A percentile compares a stretch with the other conserved stretches of the same genome.
These are phyloP conservation scores for Annulohypoxylon stygium DNA, from an alignment of 495 filamentous ascomycete genomes.

Conservation along the genomic window DNA sequence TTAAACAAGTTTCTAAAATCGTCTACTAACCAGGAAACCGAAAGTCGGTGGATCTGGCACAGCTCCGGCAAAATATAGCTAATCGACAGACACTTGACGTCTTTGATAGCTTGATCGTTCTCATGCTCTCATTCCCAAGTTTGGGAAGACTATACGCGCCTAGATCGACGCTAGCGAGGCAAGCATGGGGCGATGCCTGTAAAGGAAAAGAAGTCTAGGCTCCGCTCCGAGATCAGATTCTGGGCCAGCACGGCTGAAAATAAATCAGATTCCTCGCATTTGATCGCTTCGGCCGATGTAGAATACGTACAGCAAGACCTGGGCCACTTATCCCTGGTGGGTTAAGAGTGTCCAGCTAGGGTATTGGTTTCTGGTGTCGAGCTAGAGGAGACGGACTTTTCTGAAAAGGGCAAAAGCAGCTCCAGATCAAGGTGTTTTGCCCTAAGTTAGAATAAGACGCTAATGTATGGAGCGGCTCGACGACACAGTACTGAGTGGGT, in stretches of 20 bases:
- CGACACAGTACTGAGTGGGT: conserved; percentile 2
- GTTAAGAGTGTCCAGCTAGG: conserved; percentile 24
- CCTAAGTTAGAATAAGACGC: conserved; percentile 31
- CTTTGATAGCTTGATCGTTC: conserved; percentile 29
- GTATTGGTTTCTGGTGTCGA: conserved; percentile 23
- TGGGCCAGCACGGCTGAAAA: conserved; percentile 31
- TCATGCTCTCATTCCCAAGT: conserved; percentile 13
- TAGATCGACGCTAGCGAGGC: conserved; percentile 33
- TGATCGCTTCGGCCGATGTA: conserved; percentile 33
- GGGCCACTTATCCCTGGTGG: conserved; percentile 33
- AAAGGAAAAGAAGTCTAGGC: conserved; percentile 11
- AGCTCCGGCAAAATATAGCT: conserved; percentile 33
- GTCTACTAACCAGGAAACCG: conserved; percentile 4
- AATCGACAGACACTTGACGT: conserved; percentile 32
- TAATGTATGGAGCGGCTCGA: conserved; percentile 38
- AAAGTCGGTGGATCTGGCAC: conserved; percentile 31
- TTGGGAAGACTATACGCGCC: conserved; percentile 12
- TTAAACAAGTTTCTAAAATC: conserved; percentile 9
- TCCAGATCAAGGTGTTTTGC: conserved; percentile 42
- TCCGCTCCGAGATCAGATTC: conserved; percentile 22
- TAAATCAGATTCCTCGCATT: conserved; percentile 29
- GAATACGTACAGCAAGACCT: conserved; percentile 33
- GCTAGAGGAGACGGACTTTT: conserved; percentile 38
- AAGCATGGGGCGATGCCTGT: conserved; percentile 13
- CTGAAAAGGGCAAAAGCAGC: conserved; percentile 41